A percentile compares a stretch with the other conserved stretches of the same genome.
Evolutionary conservation across 306 rosid species (phyloP).

Genomic region (Quercus variabilis): DNA sequence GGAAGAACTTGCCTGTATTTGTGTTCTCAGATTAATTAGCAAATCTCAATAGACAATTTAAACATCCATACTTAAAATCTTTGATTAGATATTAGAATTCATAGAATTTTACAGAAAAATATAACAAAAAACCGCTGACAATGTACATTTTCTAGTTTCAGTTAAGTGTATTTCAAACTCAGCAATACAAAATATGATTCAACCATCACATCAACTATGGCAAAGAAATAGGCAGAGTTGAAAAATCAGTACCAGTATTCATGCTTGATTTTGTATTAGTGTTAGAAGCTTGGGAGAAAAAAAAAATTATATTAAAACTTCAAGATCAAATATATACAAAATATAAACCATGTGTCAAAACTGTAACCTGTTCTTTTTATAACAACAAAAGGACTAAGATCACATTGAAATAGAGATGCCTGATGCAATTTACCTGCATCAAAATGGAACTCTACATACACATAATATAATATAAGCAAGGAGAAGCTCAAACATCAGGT

Average conservation of each 20-base stretch:
- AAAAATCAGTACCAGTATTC: not conserved
- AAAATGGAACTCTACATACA: constrained; percentile 20
- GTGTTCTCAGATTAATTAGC: not conserved
- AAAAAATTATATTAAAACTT: not conserved
- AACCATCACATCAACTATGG: not conserved
- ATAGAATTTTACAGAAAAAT: not conserved
- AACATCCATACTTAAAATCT: not conserved
- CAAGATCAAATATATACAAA: constrained; percentile 1
- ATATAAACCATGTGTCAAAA: not conserved
- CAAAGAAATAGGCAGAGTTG: not conserved
- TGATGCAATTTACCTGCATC: constrained; percentile 44
- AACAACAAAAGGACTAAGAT: not conserved
- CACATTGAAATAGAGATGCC: constrained; percentile 1
- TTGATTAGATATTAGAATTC: not conserved
- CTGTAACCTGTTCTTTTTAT: constrained; percentile 11
- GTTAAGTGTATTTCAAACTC: not conserved
- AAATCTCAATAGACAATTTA: not conserved
- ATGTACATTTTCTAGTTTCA: not conserved
- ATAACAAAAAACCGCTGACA: not conserved
- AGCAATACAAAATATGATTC: not conserved
- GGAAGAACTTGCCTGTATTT: not conserved
- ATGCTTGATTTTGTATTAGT: not conserved
- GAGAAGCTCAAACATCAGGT: constrained; percentile 20
- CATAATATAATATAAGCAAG: constrained; percentile 31
- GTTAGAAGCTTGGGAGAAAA: not conserved